Percentiles rank a stretch among this genome's conserved stretches.
Evolutionary conservation across 176 grass and related monocot species (phyloP).

Genomic region (Lolium perenne): DNA sequence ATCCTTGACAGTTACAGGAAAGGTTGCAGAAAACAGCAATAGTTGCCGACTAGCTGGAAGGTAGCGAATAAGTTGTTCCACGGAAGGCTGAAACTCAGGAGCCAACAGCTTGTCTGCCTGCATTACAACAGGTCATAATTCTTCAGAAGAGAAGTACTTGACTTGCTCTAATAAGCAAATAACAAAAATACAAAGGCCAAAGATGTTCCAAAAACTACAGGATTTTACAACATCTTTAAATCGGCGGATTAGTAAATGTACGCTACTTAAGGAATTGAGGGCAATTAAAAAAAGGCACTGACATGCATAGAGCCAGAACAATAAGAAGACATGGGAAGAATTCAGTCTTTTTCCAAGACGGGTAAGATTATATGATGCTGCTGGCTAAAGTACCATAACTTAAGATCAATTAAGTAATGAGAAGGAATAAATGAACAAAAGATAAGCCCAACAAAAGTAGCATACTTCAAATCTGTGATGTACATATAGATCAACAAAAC

Average conservation of each 20-base stretch:
- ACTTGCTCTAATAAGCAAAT: not conserved
- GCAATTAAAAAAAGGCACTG: not conserved
- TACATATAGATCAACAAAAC: not conserved
- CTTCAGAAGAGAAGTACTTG: not conserved
- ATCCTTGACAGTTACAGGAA: constrained; percentile 71
- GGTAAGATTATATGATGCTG: not conserved
- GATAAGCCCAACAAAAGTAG: constrained; percentile 15
- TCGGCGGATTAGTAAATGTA: not conserved
- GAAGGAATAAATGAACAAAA: not conserved
- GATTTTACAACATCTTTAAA: not conserved
- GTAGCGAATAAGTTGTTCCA: constrained; percentile 75
- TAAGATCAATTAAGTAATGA: constrained; percentile 11
- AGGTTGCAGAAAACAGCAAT: constrained; percentile 80
- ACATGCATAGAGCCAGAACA: not conserved
- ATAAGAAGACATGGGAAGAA: not conserved
- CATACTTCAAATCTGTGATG: not conserved
- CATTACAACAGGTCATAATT: constrained; percentile 19
- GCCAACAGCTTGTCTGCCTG: constrained; percentile 93
- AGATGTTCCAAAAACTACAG: not conserved
- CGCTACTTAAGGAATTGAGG: not conserved
- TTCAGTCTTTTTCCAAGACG: constrained; percentile 6
- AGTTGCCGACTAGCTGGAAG: constrained; percentile 70
- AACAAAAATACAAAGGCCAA: constrained; percentile 11
- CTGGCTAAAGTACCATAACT: not conserved
- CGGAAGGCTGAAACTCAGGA: constrained; percentile 89